Evolutionary conservation across 805 yeast species (phyloP), one percentile per base, ranked within the genome.

Genomic region (Candida railenensis): DNA sequence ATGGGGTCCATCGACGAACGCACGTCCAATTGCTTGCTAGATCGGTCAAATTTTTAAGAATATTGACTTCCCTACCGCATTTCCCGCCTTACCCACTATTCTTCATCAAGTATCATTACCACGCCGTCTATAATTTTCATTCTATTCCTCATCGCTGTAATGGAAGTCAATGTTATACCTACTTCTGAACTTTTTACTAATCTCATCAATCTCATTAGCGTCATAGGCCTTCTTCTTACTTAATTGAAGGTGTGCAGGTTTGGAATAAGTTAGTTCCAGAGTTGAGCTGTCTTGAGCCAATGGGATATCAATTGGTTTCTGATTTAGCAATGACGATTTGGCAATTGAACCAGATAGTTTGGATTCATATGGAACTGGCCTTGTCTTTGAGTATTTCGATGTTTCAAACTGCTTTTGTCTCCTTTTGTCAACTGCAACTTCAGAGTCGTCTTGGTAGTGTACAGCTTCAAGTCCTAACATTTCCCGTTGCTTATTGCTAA

Each of bases 401-500:
- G 30, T 25, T 25, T 25, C 30, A 25, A 25, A 25, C 11, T 25
- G 30, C 30, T 25, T 25, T 25, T 25, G 9, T 11, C 11, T 25
- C 30, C 30, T 25, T 11, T 25, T 25, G 30, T 25, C 30, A 7
- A 25, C 38, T 20, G 21, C 38, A 34, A 16, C 12, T 16, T 34
- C 9, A 14, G 16, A 9, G 20, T 22, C 34, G 25, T 30, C 39
- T 3, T 34, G 12, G 21, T 19, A 33, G 19, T 28, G 30, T 15
- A 32, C 19, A 3, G 21, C 45, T 37, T 52, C 48, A 22, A 79
- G 63, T 1, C 82, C 83, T 34, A 79, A 60, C 14, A 79, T 57
- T 34, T 61, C 58, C 40, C 83, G 59, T 56, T 79, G 83, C 20
- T 62, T 64, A 40, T 63, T 66, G 8, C 65, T 73, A 48, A 79